Evolutionary conservation across 148 eudicot species (phyloP).

Genomic region (Simmondsia chinensis): DNA sequence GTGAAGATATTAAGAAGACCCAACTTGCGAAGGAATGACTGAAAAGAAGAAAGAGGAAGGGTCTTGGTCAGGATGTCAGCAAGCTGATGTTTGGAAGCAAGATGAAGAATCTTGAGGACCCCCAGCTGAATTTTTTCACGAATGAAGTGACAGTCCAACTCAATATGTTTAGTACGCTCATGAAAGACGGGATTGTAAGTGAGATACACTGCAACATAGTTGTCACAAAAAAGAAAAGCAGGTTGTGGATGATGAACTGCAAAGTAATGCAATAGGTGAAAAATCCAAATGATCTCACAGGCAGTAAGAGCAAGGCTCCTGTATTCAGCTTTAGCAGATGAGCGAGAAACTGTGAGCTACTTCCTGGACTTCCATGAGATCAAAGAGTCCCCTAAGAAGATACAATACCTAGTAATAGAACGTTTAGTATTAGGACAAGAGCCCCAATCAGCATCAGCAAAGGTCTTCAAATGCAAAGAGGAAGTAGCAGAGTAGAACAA

Average conservation of each 20-base stretch:
- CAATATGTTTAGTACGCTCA: conserved; percentile 1
- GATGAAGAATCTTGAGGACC: too few species aligned
- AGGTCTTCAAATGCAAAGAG: not conserved
- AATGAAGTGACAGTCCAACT: not conserved
- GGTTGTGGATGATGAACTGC: not conserved
- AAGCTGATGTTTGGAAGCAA: too few species aligned
- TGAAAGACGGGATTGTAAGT: not conserved
- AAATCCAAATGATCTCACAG: not conserved
- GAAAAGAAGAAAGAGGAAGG: too few species aligned
- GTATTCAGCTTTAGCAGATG: not conserved
- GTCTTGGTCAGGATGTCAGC: too few species aligned
- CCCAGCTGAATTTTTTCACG: too few species aligned
- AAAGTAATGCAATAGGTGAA: not conserved
- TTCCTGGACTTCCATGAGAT: not conserved
- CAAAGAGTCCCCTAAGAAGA: not conserved
- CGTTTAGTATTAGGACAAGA: not conserved
- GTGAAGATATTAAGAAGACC: too few species aligned
- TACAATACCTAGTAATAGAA: not conserved
- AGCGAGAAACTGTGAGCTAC: not conserved
- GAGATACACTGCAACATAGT: not conserved
- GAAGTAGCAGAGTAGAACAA: not conserved
- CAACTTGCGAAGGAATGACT: too few species aligned
- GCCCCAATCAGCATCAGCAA: conserved; percentile 1
- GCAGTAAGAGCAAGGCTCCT: not conserved
- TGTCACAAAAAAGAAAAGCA: not conserved